Percentiles rank a stretch among this genome's conserved stretches.
These are phyloP conservation scores for Xylaria cubensis DNA, from an alignment of 495 filamentous ascomycete genomes.

Conservation along the genomic window DNA sequence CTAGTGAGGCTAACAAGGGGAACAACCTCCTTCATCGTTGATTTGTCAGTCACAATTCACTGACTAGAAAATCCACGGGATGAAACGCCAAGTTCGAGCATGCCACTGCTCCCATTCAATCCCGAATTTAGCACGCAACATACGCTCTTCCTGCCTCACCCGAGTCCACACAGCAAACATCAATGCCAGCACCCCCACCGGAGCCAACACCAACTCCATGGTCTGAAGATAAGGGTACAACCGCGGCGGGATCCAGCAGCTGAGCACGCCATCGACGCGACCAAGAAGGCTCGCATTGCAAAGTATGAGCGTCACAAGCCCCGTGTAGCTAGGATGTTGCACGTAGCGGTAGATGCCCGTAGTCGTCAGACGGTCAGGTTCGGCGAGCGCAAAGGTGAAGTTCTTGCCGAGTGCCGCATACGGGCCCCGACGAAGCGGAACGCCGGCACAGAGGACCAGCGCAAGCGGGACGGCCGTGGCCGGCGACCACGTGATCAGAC, in stretches of 20 bases:
- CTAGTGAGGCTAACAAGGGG: not conserved
- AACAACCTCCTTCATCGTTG: not conserved
- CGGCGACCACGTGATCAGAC: constrained; percentile 43
- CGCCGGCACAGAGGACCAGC: constrained; percentile 41
- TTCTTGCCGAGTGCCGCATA: constrained; percentile 51
- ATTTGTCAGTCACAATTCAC: not conserved
- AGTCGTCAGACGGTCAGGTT: constrained; percentile 51
- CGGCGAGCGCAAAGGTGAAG: constrained; percentile 56
- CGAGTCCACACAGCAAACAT: constrained; percentile 30
- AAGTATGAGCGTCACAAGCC: constrained; percentile 28
- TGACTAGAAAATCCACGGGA: constrained; percentile 36
- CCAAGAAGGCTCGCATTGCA: not conserved
- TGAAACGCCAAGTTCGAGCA: constrained; percentile 39
- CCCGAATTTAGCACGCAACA: constrained; percentile 51
- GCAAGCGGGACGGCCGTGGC: constrained; percentile 34
- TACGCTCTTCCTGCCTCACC: constrained; percentile 49
- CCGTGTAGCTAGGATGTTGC: constrained; percentile 58
- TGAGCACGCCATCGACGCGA: constrained; percentile 28
- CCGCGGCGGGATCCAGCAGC: constrained; percentile 44
- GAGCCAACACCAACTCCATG: constrained; percentile 22
- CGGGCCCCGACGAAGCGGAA: constrained; percentile 43
- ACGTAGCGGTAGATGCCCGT: constrained; percentile 53
- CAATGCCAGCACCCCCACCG: constrained; percentile 17
- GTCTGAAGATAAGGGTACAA: constrained; percentile 35
- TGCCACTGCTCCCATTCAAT: constrained; percentile 54